Evolutionary conservation across 495 filamentous ascomycete species (phyloP).

Genomic region (Penicillium chermesinum): DNA sequence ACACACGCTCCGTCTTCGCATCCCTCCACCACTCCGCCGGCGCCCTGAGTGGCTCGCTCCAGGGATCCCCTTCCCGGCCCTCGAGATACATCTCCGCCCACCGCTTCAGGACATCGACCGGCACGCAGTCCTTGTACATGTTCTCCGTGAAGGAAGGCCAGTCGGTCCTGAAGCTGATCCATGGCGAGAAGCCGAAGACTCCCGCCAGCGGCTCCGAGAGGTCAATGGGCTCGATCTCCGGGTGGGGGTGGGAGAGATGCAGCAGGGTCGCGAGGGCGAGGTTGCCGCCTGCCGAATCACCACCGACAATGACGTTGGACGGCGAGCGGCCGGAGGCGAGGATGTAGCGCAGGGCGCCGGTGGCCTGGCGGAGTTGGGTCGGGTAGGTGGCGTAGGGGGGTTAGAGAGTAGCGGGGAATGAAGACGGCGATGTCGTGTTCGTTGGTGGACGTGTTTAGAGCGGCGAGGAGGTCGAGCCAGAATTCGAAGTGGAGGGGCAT

Average conservation of each 20-base stretch:
- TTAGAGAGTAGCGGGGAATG: slow-evolving; percentile 51
- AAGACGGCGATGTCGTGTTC: slow-evolving; percentile 48
- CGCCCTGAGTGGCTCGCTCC: slow-evolving; percentile 50
- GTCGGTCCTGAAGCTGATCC: slow-evolving; percentile 44
- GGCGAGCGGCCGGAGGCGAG: slow-evolving; percentile 38
- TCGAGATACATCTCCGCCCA: slow-evolving; percentile 48
- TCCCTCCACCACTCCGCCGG: slow-evolving; percentile 51
- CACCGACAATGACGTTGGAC: slow-evolving; percentile 46
- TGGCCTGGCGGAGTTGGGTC: slow-evolving; percentile 52
- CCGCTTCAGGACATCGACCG: slow-evolving; percentile 13
- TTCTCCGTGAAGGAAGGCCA: slow-evolving; percentile 42
- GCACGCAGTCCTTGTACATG: slow-evolving; percentile 45
- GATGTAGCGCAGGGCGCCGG: slow-evolving; percentile 49
- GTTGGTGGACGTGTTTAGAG: slow-evolving; percentile 34
- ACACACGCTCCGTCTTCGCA: slow-evolving; percentile 39
- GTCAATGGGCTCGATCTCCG: slow-evolving; percentile 34
- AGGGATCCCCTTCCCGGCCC: slow-evolving; percentile 42
- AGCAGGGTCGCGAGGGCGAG: slow-evolving; percentile 49
- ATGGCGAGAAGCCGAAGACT: slow-evolving; percentile 50
- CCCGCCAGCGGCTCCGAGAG: slow-evolving; percentile 40
- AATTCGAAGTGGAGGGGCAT: slow-evolving; percentile 41
- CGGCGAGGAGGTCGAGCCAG: slow-evolving; percentile 37
- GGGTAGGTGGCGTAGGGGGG: slow-evolving; percentile 52
- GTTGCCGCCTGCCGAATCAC: slow-evolving; percentile 63
- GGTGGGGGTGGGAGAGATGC: slow-evolving; percentile 58